Base-by-base conservation (phyloP, 75 land plant genomes). In the Azolla pinnata region DNA sequence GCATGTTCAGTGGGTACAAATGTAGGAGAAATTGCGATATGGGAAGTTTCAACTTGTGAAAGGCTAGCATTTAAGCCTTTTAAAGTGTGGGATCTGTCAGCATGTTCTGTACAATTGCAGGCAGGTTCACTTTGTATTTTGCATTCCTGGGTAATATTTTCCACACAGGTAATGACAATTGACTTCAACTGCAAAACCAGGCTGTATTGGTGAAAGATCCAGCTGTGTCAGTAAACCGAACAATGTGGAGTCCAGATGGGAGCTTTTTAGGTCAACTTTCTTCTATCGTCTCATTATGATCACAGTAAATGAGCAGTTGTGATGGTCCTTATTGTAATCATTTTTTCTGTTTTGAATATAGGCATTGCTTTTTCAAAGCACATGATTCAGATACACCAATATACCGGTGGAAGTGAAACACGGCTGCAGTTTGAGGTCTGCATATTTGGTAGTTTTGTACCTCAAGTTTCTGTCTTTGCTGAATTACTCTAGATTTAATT, bases 81-180 rank as follows among this genome's bases (percentile, higher is more conserved):
- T 54, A 89, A 87, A 65, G 96, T 92, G 30, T 89, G 96, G 97
- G 87, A 92, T 14, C 69, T 89, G 61, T 61, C 53, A 53, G 54
- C 71, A 34, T 76, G 90, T 53, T 83, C 87, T 26, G 26, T 62
- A 38, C 25, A 34, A 31, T 30, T 67, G 38, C 68, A 67, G 67
- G 70, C 62, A 44, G 20, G 5, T 59, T 1, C 28, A 12, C 16
- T 34, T 24, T 21, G 7, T 50, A 10, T 21, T 50, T 21, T 38
- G n/a, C 19, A 19, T 10, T 50, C 18, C 23, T 50, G n/a, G n/a
- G n/a, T 38, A 38, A 38, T 38, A 14, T 38, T 38, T 38, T n/a
- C n/a, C n/a, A n/a, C n/a, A n/a, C n/a, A 38, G 42, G 14, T 7
- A 38, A 38, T 14, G 17, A 23, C 9, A 29, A 25, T 29, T 56